These are phyloP conservation scores for Rhytidhysteron rufulum DNA, from an alignment of 2,329 filamentous ascomycete genomes.

Conservation along the genomic window DNA sequence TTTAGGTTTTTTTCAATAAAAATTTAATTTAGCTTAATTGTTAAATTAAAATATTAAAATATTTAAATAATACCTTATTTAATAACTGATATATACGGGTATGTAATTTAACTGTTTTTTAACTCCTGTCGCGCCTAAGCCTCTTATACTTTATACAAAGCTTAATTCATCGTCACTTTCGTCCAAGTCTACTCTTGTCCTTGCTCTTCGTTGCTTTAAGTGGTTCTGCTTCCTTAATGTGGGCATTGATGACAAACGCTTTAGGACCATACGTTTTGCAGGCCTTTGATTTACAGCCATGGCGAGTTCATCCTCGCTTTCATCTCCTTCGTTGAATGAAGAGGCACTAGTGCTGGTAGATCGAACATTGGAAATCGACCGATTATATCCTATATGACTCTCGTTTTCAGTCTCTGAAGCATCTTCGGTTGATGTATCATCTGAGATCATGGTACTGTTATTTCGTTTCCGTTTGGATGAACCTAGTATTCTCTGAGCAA, in stretches of 20 bases:
- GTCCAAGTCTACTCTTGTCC: slow-evolving; percentile 6
- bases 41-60: too few relatives aligned
- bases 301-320: slow-evolving; percentile 2
- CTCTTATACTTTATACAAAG: slow-evolving; percentile 11
- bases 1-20: too few relatives aligned
- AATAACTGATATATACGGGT: neutral
- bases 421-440: too few relatives aligned
- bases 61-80: too few relatives aligned
- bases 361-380: too few relatives aligned
- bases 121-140: too few relatives aligned
- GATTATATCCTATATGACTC: too few relatives aligned
- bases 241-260: neutral
- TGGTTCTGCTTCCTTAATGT: neutral
- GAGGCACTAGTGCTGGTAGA: neutral
- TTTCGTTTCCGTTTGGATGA: too few relatives aligned
- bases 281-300: neutral
- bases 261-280: neutral
- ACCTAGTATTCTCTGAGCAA: neutral
- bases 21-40: too few relatives aligned
- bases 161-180: slow-evolving; percentile 32
- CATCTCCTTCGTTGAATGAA: neutral
- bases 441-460: neutral
- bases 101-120: too few relatives aligned
- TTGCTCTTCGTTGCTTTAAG: slow-evolving; percentile 2
- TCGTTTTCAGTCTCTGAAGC: too few relatives aligned